Conservation (phyloP, 371 early-diverging fungal species). For the Saksenaea oblongispora region DNA sequence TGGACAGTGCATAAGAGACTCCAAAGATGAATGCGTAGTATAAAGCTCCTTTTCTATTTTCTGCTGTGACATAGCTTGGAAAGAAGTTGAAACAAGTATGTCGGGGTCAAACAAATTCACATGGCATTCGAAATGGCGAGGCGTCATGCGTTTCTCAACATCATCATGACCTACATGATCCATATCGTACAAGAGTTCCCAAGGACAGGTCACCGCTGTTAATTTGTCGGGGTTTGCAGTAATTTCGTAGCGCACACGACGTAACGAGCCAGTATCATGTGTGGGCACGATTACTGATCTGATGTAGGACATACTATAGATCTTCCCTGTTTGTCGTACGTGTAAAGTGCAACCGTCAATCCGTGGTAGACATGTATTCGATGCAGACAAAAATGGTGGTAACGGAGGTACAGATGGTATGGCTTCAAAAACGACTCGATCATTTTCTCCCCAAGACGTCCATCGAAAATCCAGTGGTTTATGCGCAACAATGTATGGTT, state of each 20-base stretch:
- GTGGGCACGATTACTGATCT: conserved; percentile 10
- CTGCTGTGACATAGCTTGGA: background rate
- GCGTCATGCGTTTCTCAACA: background rate
- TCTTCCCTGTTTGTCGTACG: conserved; percentile 11
- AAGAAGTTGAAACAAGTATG: background rate
- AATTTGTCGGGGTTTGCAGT: background rate
- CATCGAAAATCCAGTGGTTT: conserved; percentile 23
- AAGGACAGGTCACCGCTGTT: conserved; percentile 7
- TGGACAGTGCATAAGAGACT: background rate
- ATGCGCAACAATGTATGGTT: conserved; percentile 12
- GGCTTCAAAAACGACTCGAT: conserved; percentile 16
- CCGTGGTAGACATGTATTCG: conserved; percentile 1
- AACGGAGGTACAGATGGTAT: background rate
- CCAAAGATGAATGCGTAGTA: background rate
- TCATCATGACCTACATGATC: background rate
- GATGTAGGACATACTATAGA: conserved; percentile 26
- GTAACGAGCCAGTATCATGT: background rate
- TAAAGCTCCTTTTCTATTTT: background rate
- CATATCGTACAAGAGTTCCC: conserved; percentile 15
- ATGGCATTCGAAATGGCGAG: conserved; percentile 17
- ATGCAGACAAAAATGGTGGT: background rate
- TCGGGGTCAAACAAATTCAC: conserved; percentile 19
- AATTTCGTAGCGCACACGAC: background rate
- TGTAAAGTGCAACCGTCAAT: conserved; percentile 24
- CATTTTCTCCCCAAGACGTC: conserved; percentile 6